These are phyloP conservation scores for Takakia lepidozioides DNA, from an alignment of 225 moss, liverwort and hornwort genomes.

Conservation along the genomic window DNA sequence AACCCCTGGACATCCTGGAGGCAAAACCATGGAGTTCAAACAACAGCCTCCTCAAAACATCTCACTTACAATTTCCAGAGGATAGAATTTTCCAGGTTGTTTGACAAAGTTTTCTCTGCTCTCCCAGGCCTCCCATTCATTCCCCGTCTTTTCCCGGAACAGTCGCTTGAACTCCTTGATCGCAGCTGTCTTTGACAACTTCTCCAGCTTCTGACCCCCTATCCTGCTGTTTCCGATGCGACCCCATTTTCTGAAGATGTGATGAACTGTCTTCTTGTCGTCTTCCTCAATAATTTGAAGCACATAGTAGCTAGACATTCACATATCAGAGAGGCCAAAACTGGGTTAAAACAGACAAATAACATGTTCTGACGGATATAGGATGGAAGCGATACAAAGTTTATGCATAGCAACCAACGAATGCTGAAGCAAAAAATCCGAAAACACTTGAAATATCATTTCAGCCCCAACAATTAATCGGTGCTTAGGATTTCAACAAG, in stretches of 20 bases:
- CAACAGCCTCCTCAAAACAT: too few species aligned
- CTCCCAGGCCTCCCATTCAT: slow-evolving; percentile 73
- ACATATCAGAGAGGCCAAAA: background rate
- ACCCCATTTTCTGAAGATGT: slow-evolving; percentile 95
- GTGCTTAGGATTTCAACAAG: too few species aligned
- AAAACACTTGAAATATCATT: too few species aligned
- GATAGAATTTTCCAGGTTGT: slow-evolving; percentile 80
- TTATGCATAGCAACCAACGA: too few species aligned
- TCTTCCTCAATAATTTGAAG: slow-evolving; percentile 90
- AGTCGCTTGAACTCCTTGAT: slow-evolving; percentile 78
- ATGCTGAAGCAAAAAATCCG: too few species aligned
- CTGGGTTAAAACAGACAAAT: too few species aligned
- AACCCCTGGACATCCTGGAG: too few species aligned
- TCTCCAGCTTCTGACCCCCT: slow-evolving; percentile 75
- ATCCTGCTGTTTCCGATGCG: slow-evolving; percentile 78
- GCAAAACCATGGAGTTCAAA: too few species aligned
- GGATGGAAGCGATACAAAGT: too few species aligned
- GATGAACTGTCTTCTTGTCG: slow-evolving; percentile 35
- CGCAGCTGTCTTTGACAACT: slow-evolving; percentile 43
- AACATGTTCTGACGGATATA: too few species aligned
- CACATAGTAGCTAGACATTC: slow-evolving; percentile 68
- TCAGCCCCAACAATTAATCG: too few species aligned
- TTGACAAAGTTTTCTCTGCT: slow-evolving; percentile 68
- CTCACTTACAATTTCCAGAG: slow-evolving; percentile 91
- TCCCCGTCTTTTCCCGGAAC: slow-evolving; percentile 85